Evolutionary conservation across 2,329 filamentous ascomycete genomes (phyloP), one percentile per base, ranked within the genome.

Genomic region (Macrophomina phaseolina): DNA sequence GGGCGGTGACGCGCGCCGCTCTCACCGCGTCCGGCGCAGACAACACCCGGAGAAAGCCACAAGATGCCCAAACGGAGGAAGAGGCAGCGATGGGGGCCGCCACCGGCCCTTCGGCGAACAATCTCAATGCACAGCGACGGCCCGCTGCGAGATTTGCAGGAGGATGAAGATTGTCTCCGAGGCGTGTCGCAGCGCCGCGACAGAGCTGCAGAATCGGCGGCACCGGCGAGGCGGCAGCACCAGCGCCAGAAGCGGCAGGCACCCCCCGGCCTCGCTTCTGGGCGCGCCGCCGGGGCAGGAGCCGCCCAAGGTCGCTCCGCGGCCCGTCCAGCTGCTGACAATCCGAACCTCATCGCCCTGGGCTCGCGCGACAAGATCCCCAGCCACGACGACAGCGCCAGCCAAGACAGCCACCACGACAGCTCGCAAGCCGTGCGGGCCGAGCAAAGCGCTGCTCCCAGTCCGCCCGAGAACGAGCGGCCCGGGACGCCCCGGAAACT

Each of bases 261-360:
- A 30, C 28, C 34, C 14, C 28, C 49, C 14, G 49, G 49, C 49
- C 28, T 12, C 49, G 30, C 28, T n/a, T n/a, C 30, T 53, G 49
- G 52, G 52, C 52, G 34, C 32, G n/a, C 52, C 5, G 34, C 52
- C 52, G 52, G 52, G 49, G 49, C 18, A 48, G 28, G 14, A 45
- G 38, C 38, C 23, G 38, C 30, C 56, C 34, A 18, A 38, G 58
- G 49, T 16, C 58, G 45, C 58, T 14, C 42, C n/a, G 45, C 58
- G 58, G 45, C 58, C 32, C 58, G 42, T 62, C 58, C 61, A 16
- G 60, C 1, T 28, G 32, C n/a, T 49, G 34, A n/a, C 36, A 64
- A 64, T 53, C 61, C 61, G 46, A 64, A 64, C 61, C 61, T 64
- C 61, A 40, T 64, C 49, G 61, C 61, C 6, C 46, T 64, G 49